Evolutionary conservation across 2,329 filamentous ascomycete species (phyloP).

Genomic region (Elsinoe perseae): DNA sequence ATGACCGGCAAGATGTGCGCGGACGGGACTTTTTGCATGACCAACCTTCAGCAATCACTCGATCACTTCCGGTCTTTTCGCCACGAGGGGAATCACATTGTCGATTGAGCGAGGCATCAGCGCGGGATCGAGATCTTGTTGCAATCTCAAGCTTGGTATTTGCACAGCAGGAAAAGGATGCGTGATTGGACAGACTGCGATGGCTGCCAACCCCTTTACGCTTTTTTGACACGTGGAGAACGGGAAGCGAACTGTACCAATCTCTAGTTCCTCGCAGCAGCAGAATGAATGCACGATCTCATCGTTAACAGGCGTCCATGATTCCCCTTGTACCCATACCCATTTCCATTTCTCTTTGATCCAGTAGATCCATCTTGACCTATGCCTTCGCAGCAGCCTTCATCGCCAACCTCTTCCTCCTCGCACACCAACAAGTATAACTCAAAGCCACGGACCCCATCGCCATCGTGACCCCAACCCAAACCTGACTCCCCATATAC

Average conservation of each 20-base stretch:
- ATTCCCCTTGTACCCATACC: too few relatives aligned
- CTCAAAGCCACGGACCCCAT: background rate
- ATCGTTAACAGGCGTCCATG: background rate
- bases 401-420: conserved; percentile 2
- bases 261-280: conserved; percentile 3
- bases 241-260: conserved; percentile 5
- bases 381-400: background rate
- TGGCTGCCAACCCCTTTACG: background rate
- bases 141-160: background rate
- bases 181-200: background rate
- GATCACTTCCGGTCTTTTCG: background rate
- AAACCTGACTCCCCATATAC: conserved; percentile 5
- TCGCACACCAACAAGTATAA: background rate
- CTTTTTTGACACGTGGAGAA: background rate
- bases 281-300: conserved; percentile 16
- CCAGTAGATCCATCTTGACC: background rate
- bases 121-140: background rate
- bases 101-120: background rate
- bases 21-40: background rate
- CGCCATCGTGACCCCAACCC: background rate
- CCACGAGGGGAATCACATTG: background rate
- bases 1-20: background rate
- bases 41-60: background rate
- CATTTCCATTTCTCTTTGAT: background rate
- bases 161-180: background rate